Base-by-base conservation (phyloP, 2,329 filamentous ascomycete genomes). In the Penicillium sp. region DNA sequence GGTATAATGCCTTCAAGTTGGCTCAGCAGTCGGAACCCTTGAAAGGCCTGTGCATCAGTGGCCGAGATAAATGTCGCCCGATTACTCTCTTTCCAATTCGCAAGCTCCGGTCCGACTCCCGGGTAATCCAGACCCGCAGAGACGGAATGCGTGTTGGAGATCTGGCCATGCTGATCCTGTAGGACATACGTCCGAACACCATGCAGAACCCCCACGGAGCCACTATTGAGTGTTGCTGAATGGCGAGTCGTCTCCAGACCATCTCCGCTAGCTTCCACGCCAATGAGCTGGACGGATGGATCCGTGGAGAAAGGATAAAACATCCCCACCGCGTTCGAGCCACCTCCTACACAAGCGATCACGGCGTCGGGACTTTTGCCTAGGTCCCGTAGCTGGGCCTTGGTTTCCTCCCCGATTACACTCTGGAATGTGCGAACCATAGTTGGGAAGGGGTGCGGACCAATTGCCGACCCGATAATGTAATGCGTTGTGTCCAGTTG, bases 1-100 rank as follows among this genome's bases (percentile, higher is more conserved):
- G 93, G 92, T 55, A 97, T 96, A 66, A 97, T 96, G 41, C 93
- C 93, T 74, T 98, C 93, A 6, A 91, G 77, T 75, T 96, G 81
- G 56, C 83, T 87, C 64, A 96, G 80, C 38, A 93, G 74, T 47
- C 82, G 79, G 80, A 97, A 96, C 0, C 88, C 93, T 43, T 83
- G 75, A 60, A 97, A 88, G 0, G 91, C 93, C 69, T 97, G 78
- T 0, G 88, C 84, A 68, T 97, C 91, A 0, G 89, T 95, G 13
- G 89, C 91, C 15, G 88, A 86, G 47, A 95, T 78, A 72, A 93
- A 97, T 64, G 83, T 85, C 50, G 91, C 91, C 3, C 92, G 81
- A 42, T 84, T 79, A 56, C 72, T 87, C 64, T 96, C 92, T 72
- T 96, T 97, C 92, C 92, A 97, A 54, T 79, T 80, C 9, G 87